Base-by-base conservation (phyloP, 2,329 filamentous ascomycete genomes). In the Podosphaera fusca region DNA sequence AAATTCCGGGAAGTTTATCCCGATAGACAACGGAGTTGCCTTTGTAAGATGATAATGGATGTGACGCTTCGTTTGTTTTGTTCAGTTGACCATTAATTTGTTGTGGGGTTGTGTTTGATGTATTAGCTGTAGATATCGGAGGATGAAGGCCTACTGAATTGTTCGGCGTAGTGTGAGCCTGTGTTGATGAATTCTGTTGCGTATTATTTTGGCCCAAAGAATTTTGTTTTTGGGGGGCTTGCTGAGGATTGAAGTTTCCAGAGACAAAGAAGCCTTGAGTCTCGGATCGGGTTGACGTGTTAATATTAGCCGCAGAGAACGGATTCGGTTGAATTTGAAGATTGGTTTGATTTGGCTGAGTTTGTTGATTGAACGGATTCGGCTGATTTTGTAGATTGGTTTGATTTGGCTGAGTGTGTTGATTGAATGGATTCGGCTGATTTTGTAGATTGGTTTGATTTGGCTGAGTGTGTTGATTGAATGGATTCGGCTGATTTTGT, bases 11-110 rank as follows among this genome's bases (percentile, higher is more conserved):
- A 5, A 69, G 66, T 29, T 69, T 66, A 35, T 72, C 68, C 61
- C 77, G 73, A 67, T 86, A 86, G 1, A 70, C 68, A 0, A 87
- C 81, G 0, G 73, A 73, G 60, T 77, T 77, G 21, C 78, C 78
- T 62, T 84, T 84, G 73, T 82, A 88, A 58, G 71, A 70, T 0
- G 69, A 67, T 0, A 87, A 68, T 36, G 68, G 68, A 0, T 74
- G 63, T 42, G 49, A 57, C 29, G 46, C 55, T 33, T 61, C 63
- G 14, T 57, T 60, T 4, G 61, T 60, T 45, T 53, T 60, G 35
- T 38, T 38, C 1, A 10, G 35, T 38, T 38, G 5, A 6, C 5
- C 10, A 10, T 55, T 52, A 49, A 57, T 55, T 35, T 33, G 34
- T 31, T 21, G 47, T 7, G 36, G 33, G 33, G 10, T 14, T 52